Percentiles rank a stretch among this genome's conserved stretches.
Conservation (phyloP, 176 grass and related monocot species). For the Musa troglodytarum region DNA sequence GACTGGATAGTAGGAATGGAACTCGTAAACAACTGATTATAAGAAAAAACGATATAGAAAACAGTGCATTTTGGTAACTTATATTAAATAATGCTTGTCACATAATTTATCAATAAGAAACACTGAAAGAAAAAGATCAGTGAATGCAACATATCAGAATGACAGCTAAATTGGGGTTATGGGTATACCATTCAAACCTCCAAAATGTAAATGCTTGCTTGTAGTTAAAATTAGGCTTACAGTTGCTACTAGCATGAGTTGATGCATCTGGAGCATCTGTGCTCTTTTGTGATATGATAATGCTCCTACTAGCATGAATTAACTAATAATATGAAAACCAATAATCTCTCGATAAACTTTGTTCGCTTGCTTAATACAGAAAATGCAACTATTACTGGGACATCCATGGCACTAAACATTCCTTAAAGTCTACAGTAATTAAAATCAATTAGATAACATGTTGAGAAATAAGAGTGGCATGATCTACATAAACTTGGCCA, state of each 20-base stretch:
- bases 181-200: not conserved
- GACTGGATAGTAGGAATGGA: not conserved
- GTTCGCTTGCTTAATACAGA: too few species aligned
- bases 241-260: not conserved
- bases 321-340: too few species aligned
- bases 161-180: not conserved
- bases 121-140: not conserved
- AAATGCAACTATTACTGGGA: too few species aligned
- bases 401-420: too few species aligned
- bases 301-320: too few species aligned
- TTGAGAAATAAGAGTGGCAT: not conserved
- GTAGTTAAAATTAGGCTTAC: not conserved
- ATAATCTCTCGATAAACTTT: too few species aligned
- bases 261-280: not conserved
- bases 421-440: too few species aligned
- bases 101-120: not conserved
- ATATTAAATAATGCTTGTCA: not conserved
- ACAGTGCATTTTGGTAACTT: not conserved
- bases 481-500: not conserved
- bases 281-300: not conserved
- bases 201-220: not conserved
- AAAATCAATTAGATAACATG: not conserved
- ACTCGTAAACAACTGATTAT: not conserved
- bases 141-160: not conserved
- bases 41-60: not conserved